Evolutionary conservation across 345 rosid species (phyloP), one percentile per base, ranked within the genome.

Genomic region (Lumnitzera racemosa): DNA sequence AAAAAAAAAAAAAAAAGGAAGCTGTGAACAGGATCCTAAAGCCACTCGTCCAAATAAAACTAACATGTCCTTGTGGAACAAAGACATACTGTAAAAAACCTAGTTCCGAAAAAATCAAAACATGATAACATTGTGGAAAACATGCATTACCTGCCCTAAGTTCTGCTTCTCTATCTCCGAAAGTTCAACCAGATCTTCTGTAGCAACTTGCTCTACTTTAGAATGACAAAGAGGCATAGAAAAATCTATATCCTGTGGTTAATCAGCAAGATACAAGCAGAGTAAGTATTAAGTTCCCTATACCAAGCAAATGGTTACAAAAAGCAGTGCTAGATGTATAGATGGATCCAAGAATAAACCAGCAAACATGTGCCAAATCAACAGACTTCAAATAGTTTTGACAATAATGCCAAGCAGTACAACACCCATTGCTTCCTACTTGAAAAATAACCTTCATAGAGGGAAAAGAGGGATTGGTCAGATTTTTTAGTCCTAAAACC

Each of bases 191-290:
- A 94, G 80, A 76, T 94, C 92, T 78, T 90, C 97, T 15, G 78
- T 73, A 48, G 87, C 78, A 46, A 74, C 81, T 70, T 90, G 84
- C 67, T 90, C 97, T 50, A 84, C 83, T 76, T 90, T 82, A 62
- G 90, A 84, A 67, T 59, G 81, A 76, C 96, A 94, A 71, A 90
- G 91, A 46, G 99, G 99, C 97, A 94, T 84, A 49, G 95, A 79
- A 84, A 83, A 94, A 68, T 77, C 79, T 29, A 86, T 63, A 82
- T 88, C 99, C 96, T 94, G 20, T 20, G 68, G 55, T 50, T 27
- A 61, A 74, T 47, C 15, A 69, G 57, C 13, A 57, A 53, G 29
- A 49, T 47, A 55, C 48, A 64, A 66, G 29, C 51, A 57, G 27
- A 16, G 59, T 53, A 16, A 47, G 52, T 46, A 27, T 11, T 15